Percentiles rank a stretch among this genome's conserved stretches.
Evolutionary conservation across 805 yeast species (phyloP).

Genomic region (Candida anglica): DNA sequence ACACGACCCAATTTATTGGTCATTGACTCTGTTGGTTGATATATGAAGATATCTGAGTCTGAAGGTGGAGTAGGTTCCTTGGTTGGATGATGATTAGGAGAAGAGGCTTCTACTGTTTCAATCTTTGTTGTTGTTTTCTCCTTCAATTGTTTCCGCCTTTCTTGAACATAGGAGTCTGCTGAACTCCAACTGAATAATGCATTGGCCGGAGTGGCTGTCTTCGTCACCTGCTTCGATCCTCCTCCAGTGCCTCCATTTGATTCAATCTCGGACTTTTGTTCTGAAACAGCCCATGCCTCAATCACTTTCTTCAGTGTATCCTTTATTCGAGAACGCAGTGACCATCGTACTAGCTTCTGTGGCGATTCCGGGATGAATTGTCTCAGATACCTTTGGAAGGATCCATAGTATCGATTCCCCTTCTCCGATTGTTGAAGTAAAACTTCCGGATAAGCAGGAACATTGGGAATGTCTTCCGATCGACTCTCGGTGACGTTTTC

Average conservation of each 20-base stretch:
- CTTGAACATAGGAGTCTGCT: conserved; percentile 33
- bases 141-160: conserved; percentile 24
- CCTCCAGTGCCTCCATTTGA: not conserved
- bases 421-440: conserved; percentile 26
- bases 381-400: conserved; percentile 30
- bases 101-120: not conserved
- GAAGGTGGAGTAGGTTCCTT: not conserved
- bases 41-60: conserved; percentile 7
- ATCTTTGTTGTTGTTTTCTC: conserved; percentile 3
- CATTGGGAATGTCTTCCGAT: not conserved
- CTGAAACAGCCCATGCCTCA: conserved; percentile 19
- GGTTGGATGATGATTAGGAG: conserved; percentile 2
- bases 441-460: conserved; percentile 24
- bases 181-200: conserved; percentile 43
- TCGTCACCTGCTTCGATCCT: conserved; percentile 1
- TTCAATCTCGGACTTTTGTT: conserved; percentile 7
- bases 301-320: conserved; percentile 14
- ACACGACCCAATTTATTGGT: conserved; percentile 21
- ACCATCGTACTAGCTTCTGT: conserved; percentile 25
- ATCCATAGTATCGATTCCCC: conserved; percentile 26
- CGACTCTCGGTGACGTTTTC: too few relatives aligned
- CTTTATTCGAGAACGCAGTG: conserved; percentile 19
- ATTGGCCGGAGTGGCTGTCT: conserved; percentile 16
- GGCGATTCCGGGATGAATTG: conserved; percentile 24
- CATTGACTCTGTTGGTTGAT: conserved; percentile 14